Evolutionary conservation across 1,284 basidiomycete species (phyloP).

Genomic region (Athelia psychrophila): DNA sequence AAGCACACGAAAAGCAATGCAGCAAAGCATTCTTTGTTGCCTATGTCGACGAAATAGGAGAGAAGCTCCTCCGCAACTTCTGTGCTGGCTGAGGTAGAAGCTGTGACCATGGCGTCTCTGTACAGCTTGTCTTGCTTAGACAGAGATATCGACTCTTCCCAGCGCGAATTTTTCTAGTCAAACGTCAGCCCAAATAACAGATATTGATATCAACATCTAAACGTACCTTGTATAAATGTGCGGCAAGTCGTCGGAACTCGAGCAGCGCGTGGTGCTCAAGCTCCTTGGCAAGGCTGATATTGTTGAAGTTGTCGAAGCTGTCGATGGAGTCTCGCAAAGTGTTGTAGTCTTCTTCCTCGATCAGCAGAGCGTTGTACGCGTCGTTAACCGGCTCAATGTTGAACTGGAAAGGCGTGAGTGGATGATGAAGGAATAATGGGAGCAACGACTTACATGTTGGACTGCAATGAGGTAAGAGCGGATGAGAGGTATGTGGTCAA

Average conservation of each 20-base stretch:
- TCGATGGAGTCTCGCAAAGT: constrained; percentile 95
- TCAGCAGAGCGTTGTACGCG: constrained; percentile 94
- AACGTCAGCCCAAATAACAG: constrained; percentile 8
- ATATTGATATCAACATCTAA: neutral
- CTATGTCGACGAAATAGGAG: constrained; percentile 94
- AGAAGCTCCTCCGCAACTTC: constrained; percentile 94
- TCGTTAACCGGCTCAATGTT: constrained; percentile 98
- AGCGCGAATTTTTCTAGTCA: constrained; percentile 83
- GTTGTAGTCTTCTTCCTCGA: constrained; percentile 99
- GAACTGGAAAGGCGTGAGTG: constrained; percentile 44
- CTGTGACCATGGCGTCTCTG: constrained; percentile 95
- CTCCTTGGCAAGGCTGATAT: constrained; percentile 81
- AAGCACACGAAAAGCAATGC: constrained; percentile 91
- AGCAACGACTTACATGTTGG: constrained; percentile 65
- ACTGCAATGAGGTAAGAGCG: constrained; percentile 96
- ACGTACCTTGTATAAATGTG: constrained; percentile 91
- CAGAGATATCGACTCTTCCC: constrained; percentile 93
- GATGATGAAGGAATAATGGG: neutral
- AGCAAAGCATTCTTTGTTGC: constrained; percentile 97
- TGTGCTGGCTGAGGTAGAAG: constrained; percentile 74
- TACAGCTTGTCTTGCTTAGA: constrained; percentile 96
- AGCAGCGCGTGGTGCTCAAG: constrained; percentile 91
- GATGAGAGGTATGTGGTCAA: constrained; percentile 94
- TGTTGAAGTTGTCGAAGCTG: constrained; percentile 98
- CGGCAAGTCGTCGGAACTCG: constrained; percentile 94